Evolutionary conservation across 2,329 filamentous ascomycete genomes (phyloP).

Genomic region (Alternaria triticimaculans): DNA sequence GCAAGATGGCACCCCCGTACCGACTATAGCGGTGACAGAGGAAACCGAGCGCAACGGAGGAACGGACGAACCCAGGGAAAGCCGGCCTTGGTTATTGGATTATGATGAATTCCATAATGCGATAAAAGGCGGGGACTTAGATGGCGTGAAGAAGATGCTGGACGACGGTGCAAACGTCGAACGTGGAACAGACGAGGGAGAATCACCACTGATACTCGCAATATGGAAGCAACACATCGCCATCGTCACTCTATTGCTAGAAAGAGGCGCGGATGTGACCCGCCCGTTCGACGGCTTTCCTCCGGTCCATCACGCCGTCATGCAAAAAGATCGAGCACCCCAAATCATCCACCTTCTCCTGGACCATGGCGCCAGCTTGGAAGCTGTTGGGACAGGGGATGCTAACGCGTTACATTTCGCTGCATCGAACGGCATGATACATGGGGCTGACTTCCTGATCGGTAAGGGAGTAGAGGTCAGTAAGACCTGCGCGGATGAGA

Average conservation of each 20-base stretch:
- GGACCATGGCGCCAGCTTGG: constrained; percentile 20
- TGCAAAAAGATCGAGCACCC: not conserved
- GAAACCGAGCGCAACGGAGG: not conserved
- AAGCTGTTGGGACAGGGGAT: constrained; percentile 7
- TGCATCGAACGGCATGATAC: constrained; percentile 13
- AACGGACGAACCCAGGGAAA: not conserved
- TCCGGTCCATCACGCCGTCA: constrained; percentile 22
- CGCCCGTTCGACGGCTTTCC: constrained; percentile 8
- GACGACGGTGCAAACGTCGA: constrained; percentile 17
- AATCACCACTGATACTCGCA: constrained; percentile 19
- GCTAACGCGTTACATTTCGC: constrained; percentile 31
- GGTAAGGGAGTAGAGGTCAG: constrained; percentile 24
- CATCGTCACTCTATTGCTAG: constrained; percentile 18
- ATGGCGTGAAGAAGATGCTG: constrained; percentile 6
- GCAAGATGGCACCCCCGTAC: not conserved
- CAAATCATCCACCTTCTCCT: constrained; percentile 26
- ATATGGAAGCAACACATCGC: constrained; percentile 19
- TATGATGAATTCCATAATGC: constrained; percentile 9
- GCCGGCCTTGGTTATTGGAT: not conserved
- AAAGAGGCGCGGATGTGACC: constrained; percentile 16
- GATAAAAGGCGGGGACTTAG: constrained; percentile 13
- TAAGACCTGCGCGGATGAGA: constrained; percentile 13
- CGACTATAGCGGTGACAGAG: not conserved
- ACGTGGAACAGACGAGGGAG: constrained; percentile 7
- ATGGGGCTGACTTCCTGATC: constrained; percentile 26